phyloP scores from a whole-genome alignment of 164 flowering plant genomes.

The Vitis riparia region DNA sequence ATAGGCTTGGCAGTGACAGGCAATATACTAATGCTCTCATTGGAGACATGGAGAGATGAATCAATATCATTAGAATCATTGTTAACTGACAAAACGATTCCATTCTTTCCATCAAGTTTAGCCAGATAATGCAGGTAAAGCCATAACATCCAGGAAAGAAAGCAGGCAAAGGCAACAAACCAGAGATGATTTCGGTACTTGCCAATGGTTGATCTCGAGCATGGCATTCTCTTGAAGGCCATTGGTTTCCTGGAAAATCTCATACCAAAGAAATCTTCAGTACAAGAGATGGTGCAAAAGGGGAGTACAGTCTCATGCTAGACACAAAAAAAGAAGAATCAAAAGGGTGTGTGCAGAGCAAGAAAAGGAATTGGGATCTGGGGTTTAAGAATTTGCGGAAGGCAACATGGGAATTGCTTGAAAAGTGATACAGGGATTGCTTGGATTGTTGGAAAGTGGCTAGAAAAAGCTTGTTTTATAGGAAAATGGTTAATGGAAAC shows the following conservation, averaged over 20 bases:
- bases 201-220: slow-evolving; percentile 11
- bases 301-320: not conserved
- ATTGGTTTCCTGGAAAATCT: slow-evolving; percentile 1
- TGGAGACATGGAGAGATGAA: not conserved
- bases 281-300: not conserved
- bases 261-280: not conserved
- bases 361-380: not conserved
- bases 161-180: slow-evolving; percentile 25
- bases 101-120: slow-evolving; percentile 5
- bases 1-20: not conserved
- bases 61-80: slow-evolving; percentile 4
- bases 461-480: no score
- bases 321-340: not conserved
- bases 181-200: slow-evolving; percentile 24
- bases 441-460: no score
- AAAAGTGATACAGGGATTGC: not conserved
- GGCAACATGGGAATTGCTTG: slow-evolving; percentile 5
- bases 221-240: slow-evolving; percentile 3
- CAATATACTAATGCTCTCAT: not conserved
- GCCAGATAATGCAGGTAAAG: slow-evolving; percentile 26
- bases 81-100: slow-evolving; percentile 1
- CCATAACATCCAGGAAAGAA: slow-evolving; percentile 32
- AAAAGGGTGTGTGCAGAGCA: not conserved
- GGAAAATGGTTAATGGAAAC: no score
- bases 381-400: not conserved